phyloP scores from a whole-genome alignment of 2,329 filamentous ascomycete species.

The Trichoderma gracile region DNA sequence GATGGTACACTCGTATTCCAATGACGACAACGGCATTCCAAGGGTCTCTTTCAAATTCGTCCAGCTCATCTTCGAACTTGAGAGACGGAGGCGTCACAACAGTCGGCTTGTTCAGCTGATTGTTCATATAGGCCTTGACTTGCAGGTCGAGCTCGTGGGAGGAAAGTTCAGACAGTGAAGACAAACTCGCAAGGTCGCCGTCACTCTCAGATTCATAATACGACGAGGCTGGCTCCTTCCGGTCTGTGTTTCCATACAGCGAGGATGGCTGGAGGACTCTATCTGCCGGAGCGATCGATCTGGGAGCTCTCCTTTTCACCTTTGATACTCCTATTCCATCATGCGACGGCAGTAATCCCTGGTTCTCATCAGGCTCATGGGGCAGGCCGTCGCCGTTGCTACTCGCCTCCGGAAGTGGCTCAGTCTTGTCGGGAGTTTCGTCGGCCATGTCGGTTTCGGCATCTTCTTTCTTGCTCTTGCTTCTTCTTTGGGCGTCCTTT shows the following conservation, averaged over 20 bases:
- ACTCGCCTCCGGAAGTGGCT: no score
- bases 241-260: neutral
- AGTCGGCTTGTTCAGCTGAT: conserved; percentile 12
- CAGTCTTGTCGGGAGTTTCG: neutral
- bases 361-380: conserved; percentile 23
- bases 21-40: conserved; percentile 67
- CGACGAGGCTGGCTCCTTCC: neutral
- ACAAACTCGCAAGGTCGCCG: conserved; percentile 35
- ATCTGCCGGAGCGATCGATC: conserved; percentile 20
- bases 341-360: conserved; percentile 20
- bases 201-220: conserved; percentile 33
- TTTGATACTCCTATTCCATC: conserved; percentile 19
- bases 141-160: conserved; percentile 43
- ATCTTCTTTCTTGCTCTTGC: neutral
- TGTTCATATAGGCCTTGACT: conserved; percentile 30
- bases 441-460: neutral
- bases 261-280: neutral
- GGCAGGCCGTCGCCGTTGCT: conserved; percentile 25
- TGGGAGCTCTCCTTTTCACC: conserved; percentile 28
- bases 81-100: neutral
- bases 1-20: conserved; percentile 62
- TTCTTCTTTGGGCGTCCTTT: conserved; percentile 60
- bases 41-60: conserved; percentile 57
- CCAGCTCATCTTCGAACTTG: conserved; percentile 46
- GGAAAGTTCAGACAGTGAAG: conserved; percentile 43